phyloP scores from a whole-genome alignment of 2,329 filamentous ascomycete genomes.

The Periglandula ipomoeae region DNA sequence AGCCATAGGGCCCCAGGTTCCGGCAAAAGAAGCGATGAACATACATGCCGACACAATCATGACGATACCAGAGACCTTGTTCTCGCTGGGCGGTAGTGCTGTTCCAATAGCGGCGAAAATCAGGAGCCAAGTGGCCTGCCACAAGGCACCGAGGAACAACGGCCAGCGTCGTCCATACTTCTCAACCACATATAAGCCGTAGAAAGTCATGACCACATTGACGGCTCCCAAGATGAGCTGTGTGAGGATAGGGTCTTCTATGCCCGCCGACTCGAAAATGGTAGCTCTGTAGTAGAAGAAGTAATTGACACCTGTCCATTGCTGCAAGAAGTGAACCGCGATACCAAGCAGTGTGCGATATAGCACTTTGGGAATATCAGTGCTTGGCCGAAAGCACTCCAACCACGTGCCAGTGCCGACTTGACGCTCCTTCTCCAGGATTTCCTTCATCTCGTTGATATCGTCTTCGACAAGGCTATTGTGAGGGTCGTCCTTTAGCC shows the following conservation, averaged over 20 bases:
- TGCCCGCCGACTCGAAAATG: slow-evolving; percentile 58
- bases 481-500: slow-evolving; percentile 36
- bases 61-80: slow-evolving; percentile 45
- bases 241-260: slow-evolving; percentile 56
- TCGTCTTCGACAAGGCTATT: slow-evolving; percentile 40
- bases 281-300: slow-evolving; percentile 59
- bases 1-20: slow-evolving; percentile 60
- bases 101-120: slow-evolving; percentile 54
- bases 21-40: slow-evolving; percentile 64
- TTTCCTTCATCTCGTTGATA: slow-evolving; percentile 40
- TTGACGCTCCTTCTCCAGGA: slow-evolving; percentile 34
- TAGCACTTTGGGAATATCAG: slow-evolving; percentile 43
- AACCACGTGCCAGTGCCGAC: slow-evolving; percentile 42
- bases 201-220: slow-evolving; percentile 59
- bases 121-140: slow-evolving; percentile 57
- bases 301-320: slow-evolving; percentile 54
- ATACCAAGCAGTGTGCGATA: slow-evolving; percentile 59
- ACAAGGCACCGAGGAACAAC: slow-evolving; percentile 55
- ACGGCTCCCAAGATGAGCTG: slow-evolving; percentile 61
- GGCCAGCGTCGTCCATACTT: slow-evolving; percentile 59
- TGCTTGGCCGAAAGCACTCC: slow-evolving; percentile 52
- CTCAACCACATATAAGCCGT: slow-evolving; percentile 60
- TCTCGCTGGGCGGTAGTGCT: slow-evolving; percentile 30
- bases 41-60: slow-evolving; percentile 67
- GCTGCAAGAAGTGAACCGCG: slow-evolving; percentile 55